Base-by-base conservation (phyloP, 805 yeast species). In the Candida piceae region DNA sequence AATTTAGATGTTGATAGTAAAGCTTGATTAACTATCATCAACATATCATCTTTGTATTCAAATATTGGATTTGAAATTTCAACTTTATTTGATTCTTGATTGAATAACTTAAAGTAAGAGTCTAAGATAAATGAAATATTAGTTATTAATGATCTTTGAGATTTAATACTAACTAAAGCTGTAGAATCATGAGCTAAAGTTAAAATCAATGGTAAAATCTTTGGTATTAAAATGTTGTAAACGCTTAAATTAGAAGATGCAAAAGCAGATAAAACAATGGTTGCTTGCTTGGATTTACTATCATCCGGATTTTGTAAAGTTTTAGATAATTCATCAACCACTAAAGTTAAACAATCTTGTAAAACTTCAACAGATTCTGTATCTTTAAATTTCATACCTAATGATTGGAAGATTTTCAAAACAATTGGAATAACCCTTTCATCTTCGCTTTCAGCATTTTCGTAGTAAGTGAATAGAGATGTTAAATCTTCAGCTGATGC, bases 11-110 rank as follows among this genome's bases (percentile, higher is more conserved):
- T 70, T 0, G 82, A 71, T 53, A 81, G 74, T 33, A 89, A 65
- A 5, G 85, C 70, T 50, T 76, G 80, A n/a, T 88, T 78, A 46
- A 86, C 57, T 29, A 81, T 63, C 36, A 79, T 74, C 21, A 88
- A 60, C 12, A 89, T 63, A 27, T 78, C 78, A 49, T 88, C 95
- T 43, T 83, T 79, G 55, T 63, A 73, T 7, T 55, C 46, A 12
- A 58, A 46, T 35, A 84, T 55, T 7, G 67, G 58, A 42, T 69
- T 72, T 28, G 45, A 44, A 10, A 35, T 34, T n/a, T 36, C 38
- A 31, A 42, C 39, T 5, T 17, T 36, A 17, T 29, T 33, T 13
- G 20, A 15, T 7, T 36, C 32, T 21, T 46, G 41, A 31, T 44
- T 67, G 47, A 70, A 70, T 15, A 84, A 64, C n/a, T 52, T 50